phyloP scores from a whole-genome alignment of 371 early-diverging fungal genomes.

The Mortierella sp. region DNA sequence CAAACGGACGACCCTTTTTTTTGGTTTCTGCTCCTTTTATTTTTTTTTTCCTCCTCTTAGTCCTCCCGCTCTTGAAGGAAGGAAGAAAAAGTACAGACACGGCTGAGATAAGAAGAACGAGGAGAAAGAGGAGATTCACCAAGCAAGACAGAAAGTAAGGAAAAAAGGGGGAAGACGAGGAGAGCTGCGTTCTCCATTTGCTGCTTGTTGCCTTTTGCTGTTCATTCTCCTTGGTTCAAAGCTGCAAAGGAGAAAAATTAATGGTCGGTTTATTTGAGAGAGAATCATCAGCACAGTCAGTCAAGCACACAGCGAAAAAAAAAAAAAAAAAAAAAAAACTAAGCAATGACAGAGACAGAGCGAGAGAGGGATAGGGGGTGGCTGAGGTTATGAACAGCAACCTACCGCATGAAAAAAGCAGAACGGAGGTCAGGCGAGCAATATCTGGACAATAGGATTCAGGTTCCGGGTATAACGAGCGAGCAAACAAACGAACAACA shows the following conservation, averaged over 20 bases:
- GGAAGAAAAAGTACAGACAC: neutral
- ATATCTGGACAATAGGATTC: neutral
- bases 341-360: neutral
- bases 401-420: neutral
- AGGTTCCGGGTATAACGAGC: neutral
- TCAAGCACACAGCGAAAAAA: neutral
- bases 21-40: neutral
- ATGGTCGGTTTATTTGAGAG: neutral
- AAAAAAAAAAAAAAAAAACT: neutral
- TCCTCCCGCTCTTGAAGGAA: neutral
- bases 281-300: neutral
- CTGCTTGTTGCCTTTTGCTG: neutral
- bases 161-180: neutral
- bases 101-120: slow-evolving; percentile 18
- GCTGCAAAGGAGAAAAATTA: neutral
- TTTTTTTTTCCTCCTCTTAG: neutral
- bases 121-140: neutral
- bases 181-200: neutral
- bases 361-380: neutral
- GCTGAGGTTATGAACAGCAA: neutral
- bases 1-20: neutral
- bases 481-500: neutral
- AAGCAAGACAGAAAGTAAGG: neutral
- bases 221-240: slow-evolving; percentile 11
- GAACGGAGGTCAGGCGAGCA: neutral